A percentile compares a stretch with the other conserved stretches of the same genome.
phyloP scores from a whole-genome alignment of 352 stramenopile genomes.

The Globisporangium megalacanthum region DNA sequence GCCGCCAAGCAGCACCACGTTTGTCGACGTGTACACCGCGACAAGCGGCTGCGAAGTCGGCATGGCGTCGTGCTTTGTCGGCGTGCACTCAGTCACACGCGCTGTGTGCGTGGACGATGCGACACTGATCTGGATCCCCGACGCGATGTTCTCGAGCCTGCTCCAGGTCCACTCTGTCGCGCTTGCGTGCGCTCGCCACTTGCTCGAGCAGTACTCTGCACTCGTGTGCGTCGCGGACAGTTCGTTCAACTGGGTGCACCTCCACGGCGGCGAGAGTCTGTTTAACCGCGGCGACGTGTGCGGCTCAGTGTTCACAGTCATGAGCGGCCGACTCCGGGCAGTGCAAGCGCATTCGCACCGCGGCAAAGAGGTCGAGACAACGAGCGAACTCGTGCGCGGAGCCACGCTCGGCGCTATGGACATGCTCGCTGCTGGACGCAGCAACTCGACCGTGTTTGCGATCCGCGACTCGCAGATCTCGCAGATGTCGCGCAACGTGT shows the following conservation, averaged over 20 bases:
- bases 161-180: constrained; percentile 47
- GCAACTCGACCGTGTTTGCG: constrained; percentile 80
- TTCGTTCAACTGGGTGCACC: constrained; percentile 80
- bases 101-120: constrained; percentile 45
- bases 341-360: constrained; percentile 61
- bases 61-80: constrained; percentile 61
- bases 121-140: constrained; percentile 47
- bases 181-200: constrained; percentile 44
- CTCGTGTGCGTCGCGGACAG: constrained; percentile 70
- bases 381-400: constrained; percentile 71
- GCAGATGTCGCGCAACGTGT: constrained; percentile 83
- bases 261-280: constrained; percentile 74
- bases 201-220: constrained; percentile 67
- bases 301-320: constrained; percentile 76
- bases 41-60: constrained; percentile 63
- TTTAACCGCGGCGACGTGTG: constrained; percentile 75
- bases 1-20: constrained; percentile 23
- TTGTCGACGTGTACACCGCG: constrained; percentile 43
- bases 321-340: constrained; percentile 69
- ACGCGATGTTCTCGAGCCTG: constrained; percentile 50
- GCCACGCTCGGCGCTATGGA: constrained; percentile 78
- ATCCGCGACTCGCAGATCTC: constrained; percentile 84
- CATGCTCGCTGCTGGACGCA: constrained; percentile 67
- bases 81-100: constrained; percentile 31
- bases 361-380: constrained; percentile 67